These are phyloP conservation scores for Zymoseptoria pseudotritici DNA, from an alignment of 2,329 filamentous ascomycete species.

Conservation along the genomic window DNA sequence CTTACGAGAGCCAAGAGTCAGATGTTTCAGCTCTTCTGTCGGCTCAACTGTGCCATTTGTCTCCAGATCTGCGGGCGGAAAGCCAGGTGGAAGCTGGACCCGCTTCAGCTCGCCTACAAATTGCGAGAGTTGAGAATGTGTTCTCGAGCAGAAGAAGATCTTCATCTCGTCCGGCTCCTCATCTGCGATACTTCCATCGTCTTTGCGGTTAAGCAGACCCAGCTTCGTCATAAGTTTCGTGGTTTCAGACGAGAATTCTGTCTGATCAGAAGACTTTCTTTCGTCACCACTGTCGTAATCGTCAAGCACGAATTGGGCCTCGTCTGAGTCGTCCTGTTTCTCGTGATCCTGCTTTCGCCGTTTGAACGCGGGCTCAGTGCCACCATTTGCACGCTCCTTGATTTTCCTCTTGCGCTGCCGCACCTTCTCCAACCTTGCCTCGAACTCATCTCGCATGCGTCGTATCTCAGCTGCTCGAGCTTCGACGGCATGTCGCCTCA, in stretches of 20 bases:
- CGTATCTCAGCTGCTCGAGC: conserved; percentile 61
- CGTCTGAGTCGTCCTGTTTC: conserved; percentile 39
- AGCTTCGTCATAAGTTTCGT: conserved; percentile 62
- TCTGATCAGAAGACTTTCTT: conserved; percentile 8
- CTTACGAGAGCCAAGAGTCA: conserved; percentile 79
- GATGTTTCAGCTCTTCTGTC: conserved; percentile 63
- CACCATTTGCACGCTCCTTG: conserved; percentile 39
- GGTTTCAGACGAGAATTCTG: conserved; percentile 59
- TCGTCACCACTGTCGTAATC: conserved; percentile 64
- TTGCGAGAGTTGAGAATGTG: conserved; percentile 84
- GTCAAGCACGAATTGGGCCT: conserved; percentile 66
- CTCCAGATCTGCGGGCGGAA: conserved; percentile 32
- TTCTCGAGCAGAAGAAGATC: conserved; percentile 88
- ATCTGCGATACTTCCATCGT: conserved; percentile 35
- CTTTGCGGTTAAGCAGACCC: conserved; percentile 31
- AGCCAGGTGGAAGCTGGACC: conserved; percentile 66
- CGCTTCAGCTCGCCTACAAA: conserved; percentile 76
- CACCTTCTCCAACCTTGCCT: conserved; percentile 60
- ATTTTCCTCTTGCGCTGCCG: conserved; percentile 56
- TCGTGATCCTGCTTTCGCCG: conserved; percentile 32
- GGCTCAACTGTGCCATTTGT: conserved; percentile 20
- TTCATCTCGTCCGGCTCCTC: conserved; percentile 61
- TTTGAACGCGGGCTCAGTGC: conserved; percentile 44
- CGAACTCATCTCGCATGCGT: conserved; percentile 62
- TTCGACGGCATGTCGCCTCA: conserved; percentile 66